phyloP scores from a whole-genome alignment of 179 eudicot genomes.

The Monotropa hypopitys region DNA sequence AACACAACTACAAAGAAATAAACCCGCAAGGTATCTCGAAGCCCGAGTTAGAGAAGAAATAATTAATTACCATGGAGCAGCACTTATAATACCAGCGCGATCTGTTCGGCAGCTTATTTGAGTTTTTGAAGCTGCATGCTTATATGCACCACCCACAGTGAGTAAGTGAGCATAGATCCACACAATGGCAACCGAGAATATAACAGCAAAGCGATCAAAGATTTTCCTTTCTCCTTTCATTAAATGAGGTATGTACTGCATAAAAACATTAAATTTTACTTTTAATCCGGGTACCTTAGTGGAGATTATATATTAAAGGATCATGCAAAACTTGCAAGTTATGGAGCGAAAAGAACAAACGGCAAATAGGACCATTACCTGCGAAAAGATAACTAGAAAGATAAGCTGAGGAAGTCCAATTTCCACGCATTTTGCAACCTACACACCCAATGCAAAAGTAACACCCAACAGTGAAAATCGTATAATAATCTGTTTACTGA shows the following conservation, averaged over 20 bases:
- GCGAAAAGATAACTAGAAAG: conserved; percentile 63
- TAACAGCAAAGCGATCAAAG: conserved; percentile 68
- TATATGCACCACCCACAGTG: conserved; percentile 88
- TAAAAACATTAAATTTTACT: background rate
- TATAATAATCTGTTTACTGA: background rate
- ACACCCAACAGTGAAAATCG: background rate
- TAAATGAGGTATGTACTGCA: conserved; percentile 81
- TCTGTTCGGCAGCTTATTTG: conserved; percentile 85
- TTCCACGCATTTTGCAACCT: conserved; percentile 81
- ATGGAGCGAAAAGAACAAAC: conserved; percentile 11
- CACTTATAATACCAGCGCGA: conserved; percentile 73
- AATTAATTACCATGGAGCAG: conserved; percentile 61
- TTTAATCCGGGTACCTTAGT: background rate
- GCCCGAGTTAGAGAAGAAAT: background rate
- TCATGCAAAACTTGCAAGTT: background rate
- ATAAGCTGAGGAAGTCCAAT: conserved; percentile 76
- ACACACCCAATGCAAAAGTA: conserved; percentile 3
- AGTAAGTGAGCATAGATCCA: conserved; percentile 87
- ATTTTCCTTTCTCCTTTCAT: conserved; percentile 50
- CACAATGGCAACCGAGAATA: conserved; percentile 69
- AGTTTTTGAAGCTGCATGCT: conserved; percentile 45
- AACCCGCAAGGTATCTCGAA: background rate
- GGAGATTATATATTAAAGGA: background rate
- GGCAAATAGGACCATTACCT: conserved; percentile 29
- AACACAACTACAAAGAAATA: background rate